Percentiles rank a stretch among this genome's conserved stretches.
Conservation (phyloP, 192 early-diverging fungal species). For the Coemansia sp. region DNA sequence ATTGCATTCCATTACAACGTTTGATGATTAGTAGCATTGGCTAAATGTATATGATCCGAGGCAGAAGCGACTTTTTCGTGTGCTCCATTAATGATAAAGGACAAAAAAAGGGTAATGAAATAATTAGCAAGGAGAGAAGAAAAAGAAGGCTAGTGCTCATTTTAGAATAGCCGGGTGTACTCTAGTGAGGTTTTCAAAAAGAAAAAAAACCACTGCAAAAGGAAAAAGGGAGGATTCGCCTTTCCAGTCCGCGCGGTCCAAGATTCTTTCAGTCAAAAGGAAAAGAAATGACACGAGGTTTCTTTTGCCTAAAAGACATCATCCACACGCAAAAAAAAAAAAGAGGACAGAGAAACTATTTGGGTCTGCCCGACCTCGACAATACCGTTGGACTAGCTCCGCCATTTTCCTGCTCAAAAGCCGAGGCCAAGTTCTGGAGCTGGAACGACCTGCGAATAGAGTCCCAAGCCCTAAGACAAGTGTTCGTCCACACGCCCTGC, state of each 20-base stretch:
- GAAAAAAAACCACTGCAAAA: not conserved
- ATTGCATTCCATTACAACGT: not conserved
- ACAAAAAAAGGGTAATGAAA: not conserved
- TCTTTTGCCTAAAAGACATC: not conserved
- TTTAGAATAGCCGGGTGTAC: no score
- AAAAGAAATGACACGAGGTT: not conserved
- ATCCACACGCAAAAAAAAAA: not conserved
- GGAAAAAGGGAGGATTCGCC: not conserved
- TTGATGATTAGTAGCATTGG: not conserved
- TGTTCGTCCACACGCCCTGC: slow-evolving; percentile 23
- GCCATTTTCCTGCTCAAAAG: not conserved
- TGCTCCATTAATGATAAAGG: not conserved
- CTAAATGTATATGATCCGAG: not conserved
- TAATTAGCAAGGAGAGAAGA: not conserved
- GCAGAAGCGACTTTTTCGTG: not conserved
- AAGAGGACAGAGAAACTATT: not conserved
- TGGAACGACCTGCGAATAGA: slow-evolving; percentile 37
- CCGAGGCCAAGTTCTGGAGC: not conserved
- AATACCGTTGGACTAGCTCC: not conserved
- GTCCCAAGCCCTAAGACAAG: slow-evolving; percentile 34
- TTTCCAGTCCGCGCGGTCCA: no score
- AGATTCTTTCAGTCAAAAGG: not conserved
- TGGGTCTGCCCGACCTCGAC: not conserved
- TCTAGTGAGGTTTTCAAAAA: no score
- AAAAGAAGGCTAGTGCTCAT: not conserved